Percentiles rank a stretch among this genome's conserved stretches.
Evolutionary conservation across 306 rosid genomes (phyloP).

Genomic region (Boehmeria nivea): DNA sequence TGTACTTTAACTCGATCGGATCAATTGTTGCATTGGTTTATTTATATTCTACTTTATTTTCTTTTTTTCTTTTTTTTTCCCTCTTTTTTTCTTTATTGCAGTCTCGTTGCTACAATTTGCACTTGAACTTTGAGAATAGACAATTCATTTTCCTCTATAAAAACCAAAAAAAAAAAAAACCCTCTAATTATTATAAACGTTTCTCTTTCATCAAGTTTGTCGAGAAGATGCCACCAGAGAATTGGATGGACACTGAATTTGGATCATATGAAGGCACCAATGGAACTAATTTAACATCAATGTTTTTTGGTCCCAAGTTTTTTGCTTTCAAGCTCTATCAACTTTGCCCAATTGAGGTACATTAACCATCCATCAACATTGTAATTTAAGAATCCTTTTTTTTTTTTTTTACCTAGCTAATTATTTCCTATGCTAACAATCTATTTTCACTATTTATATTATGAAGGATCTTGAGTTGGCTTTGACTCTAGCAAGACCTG

Average conservation of each 20-base stretch:
- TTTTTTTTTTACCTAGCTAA: neutral
- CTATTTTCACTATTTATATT: neutral
- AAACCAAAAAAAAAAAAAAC: too few species aligned
- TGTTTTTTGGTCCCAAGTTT: constrained; percentile 33
- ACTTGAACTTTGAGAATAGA: neutral
- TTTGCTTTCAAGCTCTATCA: constrained; percentile 37
- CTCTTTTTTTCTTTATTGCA: too few species aligned
- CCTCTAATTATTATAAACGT: neutral
- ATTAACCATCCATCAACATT: neutral
- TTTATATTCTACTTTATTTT: too few species aligned
- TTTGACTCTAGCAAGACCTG: constrained; percentile 25
- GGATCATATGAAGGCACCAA: constrained; percentile 19
- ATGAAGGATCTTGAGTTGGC: constrained; percentile 48
- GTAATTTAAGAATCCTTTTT: neutral
- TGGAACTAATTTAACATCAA: constrained; percentile 21
- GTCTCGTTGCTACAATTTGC: too few species aligned
- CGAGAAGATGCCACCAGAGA: constrained; percentile 18
- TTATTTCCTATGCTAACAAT: neutral
- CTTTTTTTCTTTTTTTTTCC: too few species aligned
- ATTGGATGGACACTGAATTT: constrained; percentile 35
- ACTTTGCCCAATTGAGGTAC: constrained; percentile 52
- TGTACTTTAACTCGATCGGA: too few species aligned
- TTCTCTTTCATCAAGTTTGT: constrained; percentile 12
- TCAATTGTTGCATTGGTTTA: too few species aligned
- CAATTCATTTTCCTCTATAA: too few species aligned